Percentiles rank a stretch among this genome's conserved stretches.
These are phyloP conservation scores for Xylaria grammica DNA, from an alignment of 495 filamentous ascomycete genomes.

Conservation along the genomic window DNA sequence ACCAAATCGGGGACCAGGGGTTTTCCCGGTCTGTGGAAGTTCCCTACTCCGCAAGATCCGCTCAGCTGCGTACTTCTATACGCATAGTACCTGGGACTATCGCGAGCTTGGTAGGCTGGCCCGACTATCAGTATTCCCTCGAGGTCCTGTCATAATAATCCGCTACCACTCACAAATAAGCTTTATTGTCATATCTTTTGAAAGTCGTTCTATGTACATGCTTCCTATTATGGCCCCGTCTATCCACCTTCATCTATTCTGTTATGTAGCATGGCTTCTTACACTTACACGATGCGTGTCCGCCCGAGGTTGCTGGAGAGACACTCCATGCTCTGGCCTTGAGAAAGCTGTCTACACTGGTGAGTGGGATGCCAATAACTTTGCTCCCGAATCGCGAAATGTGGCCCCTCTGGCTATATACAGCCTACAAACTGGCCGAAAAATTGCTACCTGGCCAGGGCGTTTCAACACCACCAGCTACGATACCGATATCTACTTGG, in stretches of 20 bases:
- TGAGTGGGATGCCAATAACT: conserved; percentile 66
- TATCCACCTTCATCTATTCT: conserved; percentile 14
- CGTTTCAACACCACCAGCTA: conserved; percentile 46
- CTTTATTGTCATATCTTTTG: neutral
- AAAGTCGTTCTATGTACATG: neutral
- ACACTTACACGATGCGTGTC: conserved; percentile 12
- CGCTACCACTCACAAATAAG: neutral
- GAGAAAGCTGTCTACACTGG: conserved; percentile 59
- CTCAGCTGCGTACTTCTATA: neutral
- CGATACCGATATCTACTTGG: conserved; percentile 55
- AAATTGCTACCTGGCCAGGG: conserved; percentile 38
- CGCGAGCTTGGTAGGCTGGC: too few relatives aligned
- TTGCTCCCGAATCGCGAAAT: conserved; percentile 59
- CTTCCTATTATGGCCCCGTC: neutral
- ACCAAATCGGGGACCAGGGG: neutral
- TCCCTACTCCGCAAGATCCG: neutral
- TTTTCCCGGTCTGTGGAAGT: neutral
- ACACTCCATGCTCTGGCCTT: conserved; percentile 61
- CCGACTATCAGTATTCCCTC: too few relatives aligned
- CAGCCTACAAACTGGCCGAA: conserved; percentile 39
- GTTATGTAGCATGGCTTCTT: conserved; percentile 15
- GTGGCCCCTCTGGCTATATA: conserved; percentile 56
- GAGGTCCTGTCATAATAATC: too few relatives aligned
- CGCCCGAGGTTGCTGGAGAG: conserved; percentile 59
- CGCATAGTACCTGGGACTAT: neutral